These are phyloP conservation scores for Aspergillus nomiae DNA, from an alignment of 2,329 filamentous ascomycete species.

Conservation along the genomic window DNA sequence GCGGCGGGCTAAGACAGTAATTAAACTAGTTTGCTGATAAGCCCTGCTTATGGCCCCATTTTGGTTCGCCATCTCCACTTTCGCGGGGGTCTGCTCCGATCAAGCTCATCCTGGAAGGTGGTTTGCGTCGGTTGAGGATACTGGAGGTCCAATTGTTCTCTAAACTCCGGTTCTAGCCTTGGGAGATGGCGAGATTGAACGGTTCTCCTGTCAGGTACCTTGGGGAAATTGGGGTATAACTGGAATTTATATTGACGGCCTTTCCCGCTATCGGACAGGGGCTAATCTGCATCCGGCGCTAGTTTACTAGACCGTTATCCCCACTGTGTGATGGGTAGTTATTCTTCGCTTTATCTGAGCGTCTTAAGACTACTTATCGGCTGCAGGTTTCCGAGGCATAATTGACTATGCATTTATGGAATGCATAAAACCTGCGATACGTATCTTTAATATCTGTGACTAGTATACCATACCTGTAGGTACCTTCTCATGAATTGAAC, in stretches of 20 bases:
- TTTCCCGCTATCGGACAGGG: neutral
- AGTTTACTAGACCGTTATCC: neutral
- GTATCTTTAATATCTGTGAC: neutral
- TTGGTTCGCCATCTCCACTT: neutral
- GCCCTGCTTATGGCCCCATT: neutral
- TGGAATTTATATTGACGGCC: neutral
- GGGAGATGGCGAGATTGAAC: no score
- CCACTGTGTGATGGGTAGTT: neutral
- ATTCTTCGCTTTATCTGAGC: neutral
- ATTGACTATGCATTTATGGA: neutral
- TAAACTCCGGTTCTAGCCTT: neutral
- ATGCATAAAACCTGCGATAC: neutral
- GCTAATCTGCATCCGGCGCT: neutral
- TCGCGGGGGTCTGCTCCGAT: neutral
- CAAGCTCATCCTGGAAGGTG: neutral
- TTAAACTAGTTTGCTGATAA: neutral
- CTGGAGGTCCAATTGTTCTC: neutral
- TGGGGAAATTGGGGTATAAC: neutral
- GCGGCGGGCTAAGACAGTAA: neutral
- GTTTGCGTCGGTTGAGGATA: neutral
- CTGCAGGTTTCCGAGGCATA: neutral
- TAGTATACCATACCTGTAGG: no score
- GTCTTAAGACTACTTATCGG: neutral
- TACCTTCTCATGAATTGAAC: neutral
- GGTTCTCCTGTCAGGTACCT: no score